phyloP scores from a whole-genome alignment of 2,329 filamentous ascomycete species.

The Talaromyces sp. region DNA sequence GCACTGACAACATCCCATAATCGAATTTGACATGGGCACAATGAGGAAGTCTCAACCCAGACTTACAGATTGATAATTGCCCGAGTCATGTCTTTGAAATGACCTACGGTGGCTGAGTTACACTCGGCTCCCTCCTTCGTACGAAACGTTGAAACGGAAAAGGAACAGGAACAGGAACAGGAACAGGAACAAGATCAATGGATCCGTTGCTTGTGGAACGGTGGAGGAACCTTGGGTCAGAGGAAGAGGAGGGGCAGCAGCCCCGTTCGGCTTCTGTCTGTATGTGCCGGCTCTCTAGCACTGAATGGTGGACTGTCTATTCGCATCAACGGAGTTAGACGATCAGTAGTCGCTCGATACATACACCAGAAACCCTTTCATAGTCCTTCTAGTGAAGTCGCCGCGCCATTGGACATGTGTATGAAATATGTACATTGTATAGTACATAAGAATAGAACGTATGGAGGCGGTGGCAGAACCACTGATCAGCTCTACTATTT shows the following conservation, averaged over 20 bases:
- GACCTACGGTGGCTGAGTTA: not conserved
- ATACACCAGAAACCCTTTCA: not conserved
- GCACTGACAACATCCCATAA: not conserved
- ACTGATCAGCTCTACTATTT: not conserved
- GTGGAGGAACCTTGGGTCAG: constrained; percentile 2
- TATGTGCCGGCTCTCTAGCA: not conserved
- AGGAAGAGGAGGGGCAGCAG: not conserved
- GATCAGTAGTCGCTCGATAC: not conserved
- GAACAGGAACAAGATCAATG: not conserved
- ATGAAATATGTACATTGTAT: not conserved
- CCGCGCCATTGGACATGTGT: not conserved
- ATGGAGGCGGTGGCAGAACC: constrained; percentile 15
- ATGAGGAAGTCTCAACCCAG: not conserved
- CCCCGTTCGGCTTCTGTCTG: not conserved
- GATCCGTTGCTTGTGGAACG: not conserved
- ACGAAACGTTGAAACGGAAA: not conserved
- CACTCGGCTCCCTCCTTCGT: not conserved
- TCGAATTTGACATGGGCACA: not conserved
- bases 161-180: not conserved
- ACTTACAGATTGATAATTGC: not conserved
- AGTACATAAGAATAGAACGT: too few species aligned
- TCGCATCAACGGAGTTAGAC: not conserved
- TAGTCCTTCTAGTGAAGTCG: not conserved
- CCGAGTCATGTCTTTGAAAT: not conserved
- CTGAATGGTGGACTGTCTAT: not conserved